These are phyloP conservation scores for Cladophialophora exuberans DNA, from an alignment of 2,329 filamentous ascomycete species.

Conservation along the genomic window DNA sequence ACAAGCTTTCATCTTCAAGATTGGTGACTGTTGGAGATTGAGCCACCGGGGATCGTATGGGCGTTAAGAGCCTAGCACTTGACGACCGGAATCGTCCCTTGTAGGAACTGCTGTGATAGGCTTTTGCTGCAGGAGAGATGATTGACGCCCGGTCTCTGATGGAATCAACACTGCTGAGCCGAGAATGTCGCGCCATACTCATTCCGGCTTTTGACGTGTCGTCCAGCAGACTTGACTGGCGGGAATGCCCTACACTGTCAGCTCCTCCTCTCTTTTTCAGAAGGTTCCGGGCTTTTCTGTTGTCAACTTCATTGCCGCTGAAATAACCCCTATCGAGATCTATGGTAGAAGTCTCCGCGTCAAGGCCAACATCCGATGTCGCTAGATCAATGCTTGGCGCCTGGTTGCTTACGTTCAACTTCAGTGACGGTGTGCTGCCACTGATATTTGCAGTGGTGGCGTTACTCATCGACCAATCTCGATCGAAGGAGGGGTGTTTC, in stretches of 20 bases:
- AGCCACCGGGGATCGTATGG: constrained; percentile 43
- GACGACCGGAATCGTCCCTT: constrained; percentile 62
- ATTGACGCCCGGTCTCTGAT: constrained; percentile 60
- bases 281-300: constrained; percentile 70
- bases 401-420: constrained; percentile 32
- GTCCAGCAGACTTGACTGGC: constrained; percentile 76
- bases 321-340: constrained; percentile 91
- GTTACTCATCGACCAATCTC: constrained; percentile 59
- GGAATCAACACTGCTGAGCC: constrained; percentile 79
- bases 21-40: constrained; percentile 61
- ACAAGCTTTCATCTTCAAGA: constrained; percentile 48
- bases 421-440: constrained; percentile 33
- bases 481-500: constrained; percentile 63
- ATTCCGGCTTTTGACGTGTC: constrained; percentile 71
- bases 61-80: constrained; percentile 58
- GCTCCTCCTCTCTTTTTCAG: constrained; percentile 70
- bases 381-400: constrained; percentile 26
- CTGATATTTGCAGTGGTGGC: constrained; percentile 37
- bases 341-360: constrained; percentile 41
- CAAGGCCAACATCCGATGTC: constrained; percentile 37
- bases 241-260: constrained; percentile 56
- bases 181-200: constrained; percentile 71
- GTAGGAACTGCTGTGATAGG: constrained; percentile 65
- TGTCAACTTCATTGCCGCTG: constrained; percentile 82
- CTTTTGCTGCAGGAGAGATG: constrained; percentile 64